These are phyloP conservation scores for Dactylellina haptotyla DNA, from an alignment of 2,329 filamentous ascomycete species.

Conservation along the genomic window DNA sequence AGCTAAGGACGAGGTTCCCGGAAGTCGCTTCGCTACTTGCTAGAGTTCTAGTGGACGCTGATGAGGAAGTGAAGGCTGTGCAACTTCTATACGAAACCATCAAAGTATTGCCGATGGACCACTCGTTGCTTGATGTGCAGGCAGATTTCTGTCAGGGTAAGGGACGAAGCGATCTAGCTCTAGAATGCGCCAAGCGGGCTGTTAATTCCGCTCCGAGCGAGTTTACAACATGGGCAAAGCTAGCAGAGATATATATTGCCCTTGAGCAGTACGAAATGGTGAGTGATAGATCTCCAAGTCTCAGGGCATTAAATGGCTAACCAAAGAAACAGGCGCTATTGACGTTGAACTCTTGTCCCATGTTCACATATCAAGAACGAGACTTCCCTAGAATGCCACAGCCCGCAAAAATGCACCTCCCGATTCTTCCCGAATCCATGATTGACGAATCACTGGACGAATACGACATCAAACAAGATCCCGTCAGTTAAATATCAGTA, in stretches of 20 bases:
- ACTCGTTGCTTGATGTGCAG: conserved; percentile 93
- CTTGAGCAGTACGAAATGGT: conserved; percentile 89
- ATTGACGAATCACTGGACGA: conserved; percentile 97
- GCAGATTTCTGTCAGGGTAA: conserved; percentile 91
- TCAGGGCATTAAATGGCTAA: not conserved
- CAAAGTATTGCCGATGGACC: conserved; percentile 95
- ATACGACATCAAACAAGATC: conserved; percentile 57
- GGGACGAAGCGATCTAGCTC: conserved; percentile 83
- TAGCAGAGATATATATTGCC: conserved; percentile 92
- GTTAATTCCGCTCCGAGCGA: conserved; percentile 96
- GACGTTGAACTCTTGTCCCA: conserved; percentile 96
- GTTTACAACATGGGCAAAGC: conserved; percentile 93
- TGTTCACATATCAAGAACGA: conserved; percentile 99
- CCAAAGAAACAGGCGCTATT: conserved; percentile 74
- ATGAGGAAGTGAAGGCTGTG: conserved; percentile 96
- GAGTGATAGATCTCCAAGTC: not conserved
- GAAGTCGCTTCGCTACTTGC: conserved; percentile 94
- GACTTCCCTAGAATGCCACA: conserved; percentile 95
- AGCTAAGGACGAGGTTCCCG: conserved; percentile 86
- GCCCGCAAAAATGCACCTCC: conserved; percentile 85
- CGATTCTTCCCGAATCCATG: conserved; percentile 85
- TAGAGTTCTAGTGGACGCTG: conserved; percentile 89
- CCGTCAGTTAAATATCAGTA: conserved; percentile 60
- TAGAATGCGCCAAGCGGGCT: conserved; percentile 92
- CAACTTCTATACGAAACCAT: conserved; percentile 86